A percentile compares a stretch with the other conserved stretches of the same genome.
Evolutionary conservation across 441 rosid species (phyloP).

Genomic region (Erodium trifolium): DNA sequence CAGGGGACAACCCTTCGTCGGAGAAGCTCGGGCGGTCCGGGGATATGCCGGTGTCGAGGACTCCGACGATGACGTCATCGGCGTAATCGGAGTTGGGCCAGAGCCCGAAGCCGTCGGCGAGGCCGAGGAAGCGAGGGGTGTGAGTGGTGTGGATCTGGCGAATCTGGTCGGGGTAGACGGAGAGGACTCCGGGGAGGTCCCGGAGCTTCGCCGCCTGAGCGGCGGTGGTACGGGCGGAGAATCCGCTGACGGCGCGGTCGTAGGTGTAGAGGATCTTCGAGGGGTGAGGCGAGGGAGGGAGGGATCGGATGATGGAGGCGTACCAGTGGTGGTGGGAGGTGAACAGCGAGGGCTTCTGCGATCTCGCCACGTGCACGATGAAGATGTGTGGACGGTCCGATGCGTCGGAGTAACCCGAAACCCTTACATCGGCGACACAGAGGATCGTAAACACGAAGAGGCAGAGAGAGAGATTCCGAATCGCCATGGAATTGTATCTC

Average conservation of each 20-base stretch:
- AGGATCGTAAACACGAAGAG: slow-evolving; percentile 17
- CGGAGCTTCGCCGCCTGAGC: slow-evolving; percentile 42
- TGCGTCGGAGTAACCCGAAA: slow-evolving; percentile 21
- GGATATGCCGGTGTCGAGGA: slow-evolving; percentile 31
- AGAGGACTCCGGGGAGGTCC: slow-evolving; percentile 45
- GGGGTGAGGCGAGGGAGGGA: slow-evolving; percentile 51
- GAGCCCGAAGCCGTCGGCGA: slow-evolving; percentile 26
- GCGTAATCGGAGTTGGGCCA: slow-evolving; percentile 30
- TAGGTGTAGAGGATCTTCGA: slow-evolving; percentile 62
- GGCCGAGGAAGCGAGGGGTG: slow-evolving; percentile 63
- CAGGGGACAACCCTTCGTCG: slow-evolving; percentile 24
- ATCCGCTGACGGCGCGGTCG: slow-evolving; percentile 56
- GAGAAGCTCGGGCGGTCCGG: slow-evolving; percentile 30
- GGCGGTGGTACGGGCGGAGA: slow-evolving; percentile 40
- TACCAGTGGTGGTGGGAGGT: slow-evolving; percentile 69
- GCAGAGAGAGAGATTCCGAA: slow-evolving; percentile 12
- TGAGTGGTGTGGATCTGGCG: slow-evolving; percentile 32
- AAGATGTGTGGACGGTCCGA: slow-evolving; percentile 28
- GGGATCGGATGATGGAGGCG: slow-evolving; percentile 44
- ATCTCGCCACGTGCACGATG: slow-evolving; percentile 70
- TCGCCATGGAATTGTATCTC: slow-evolving; percentile 34
- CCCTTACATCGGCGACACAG: slow-evolving; percentile 9
- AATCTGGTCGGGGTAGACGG: slow-evolving; percentile 45
- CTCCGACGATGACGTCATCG: slow-evolving; percentile 26
- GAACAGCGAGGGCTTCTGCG: slow-evolving; percentile 56